phyloP scores from a whole-genome alignment of 805 yeast species.

The Candida maltosa region DNA sequence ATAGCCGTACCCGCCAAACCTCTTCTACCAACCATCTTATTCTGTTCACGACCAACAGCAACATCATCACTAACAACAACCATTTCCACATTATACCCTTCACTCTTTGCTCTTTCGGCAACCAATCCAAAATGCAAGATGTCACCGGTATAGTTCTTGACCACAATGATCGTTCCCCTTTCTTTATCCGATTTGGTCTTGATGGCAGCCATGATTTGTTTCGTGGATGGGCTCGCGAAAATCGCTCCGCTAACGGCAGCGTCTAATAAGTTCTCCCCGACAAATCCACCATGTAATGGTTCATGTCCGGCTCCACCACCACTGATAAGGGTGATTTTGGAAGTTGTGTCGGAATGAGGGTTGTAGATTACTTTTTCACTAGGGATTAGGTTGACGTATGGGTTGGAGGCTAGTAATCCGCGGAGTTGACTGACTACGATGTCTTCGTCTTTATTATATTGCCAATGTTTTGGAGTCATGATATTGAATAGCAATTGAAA shows the following conservation, averaged over 20 bases:
- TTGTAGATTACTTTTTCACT: constrained; percentile 54
- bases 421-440: constrained; percentile 46
- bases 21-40: constrained; percentile 90
- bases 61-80: constrained; percentile 88
- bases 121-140: constrained; percentile 90
- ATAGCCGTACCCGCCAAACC: constrained; percentile 90
- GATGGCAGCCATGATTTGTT: constrained; percentile 73
- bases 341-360: constrained; percentile 30
- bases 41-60: constrained; percentile 86
- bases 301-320: constrained; percentile 98
- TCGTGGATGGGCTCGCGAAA: constrained; percentile 95
- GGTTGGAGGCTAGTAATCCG: constrained; percentile 54
- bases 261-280: constrained; percentile 77
- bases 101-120: constrained; percentile 79
- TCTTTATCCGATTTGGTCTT: constrained; percentile 49
- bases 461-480: constrained; percentile 63
- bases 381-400: constrained; percentile 51
- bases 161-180: constrained; percentile 73
- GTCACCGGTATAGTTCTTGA: constrained; percentile 94
- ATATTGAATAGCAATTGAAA: too few species aligned
- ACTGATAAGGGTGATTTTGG: constrained; percentile 69
- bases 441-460: constrained; percentile 40
- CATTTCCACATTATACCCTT: constrained; percentile 69
- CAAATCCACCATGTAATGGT: constrained; percentile 89
- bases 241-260: constrained; percentile 88